Evolutionary conservation across 169 alveolate genomes (phyloP).

Genomic region (Eimeria tenella): DNA sequence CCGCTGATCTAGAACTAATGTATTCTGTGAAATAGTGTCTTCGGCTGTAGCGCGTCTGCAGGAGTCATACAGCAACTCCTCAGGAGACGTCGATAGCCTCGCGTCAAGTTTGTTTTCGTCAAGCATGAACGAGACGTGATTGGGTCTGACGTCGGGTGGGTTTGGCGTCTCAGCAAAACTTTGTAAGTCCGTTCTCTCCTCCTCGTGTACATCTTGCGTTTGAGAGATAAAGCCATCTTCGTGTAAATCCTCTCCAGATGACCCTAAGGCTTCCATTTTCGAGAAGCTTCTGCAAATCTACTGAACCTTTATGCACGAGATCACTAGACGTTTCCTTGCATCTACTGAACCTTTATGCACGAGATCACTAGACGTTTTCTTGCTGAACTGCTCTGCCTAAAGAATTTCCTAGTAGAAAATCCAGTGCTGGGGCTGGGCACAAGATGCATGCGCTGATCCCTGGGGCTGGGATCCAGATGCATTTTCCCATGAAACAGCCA

Average conservation of each 20-base stretch:
- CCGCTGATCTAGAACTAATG: not conserved
- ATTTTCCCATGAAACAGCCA: not conserved
- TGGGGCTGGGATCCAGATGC: conserved; percentile 52
- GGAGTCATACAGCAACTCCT: not conserved
- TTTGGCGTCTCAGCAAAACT: not conserved
- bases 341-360: not conserved
- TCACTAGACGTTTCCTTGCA: not conserved
- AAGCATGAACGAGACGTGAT: conserved; percentile 32
- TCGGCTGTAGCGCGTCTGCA: not conserved
- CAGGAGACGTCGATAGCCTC: not conserved
- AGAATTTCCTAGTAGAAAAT: too few relatives aligned
- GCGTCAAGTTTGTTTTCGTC: not conserved
- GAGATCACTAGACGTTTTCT: not conserved
- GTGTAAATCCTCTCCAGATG: not conserved
- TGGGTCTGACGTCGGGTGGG: not conserved
- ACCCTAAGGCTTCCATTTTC: not conserved
- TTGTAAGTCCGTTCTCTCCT: not conserved
- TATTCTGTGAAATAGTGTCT: not conserved
- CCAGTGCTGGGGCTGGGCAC: conserved; percentile 9
- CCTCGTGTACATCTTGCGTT: not conserved
- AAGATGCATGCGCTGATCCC: not conserved
- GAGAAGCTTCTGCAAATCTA: not conserved
- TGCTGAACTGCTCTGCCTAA: not conserved
- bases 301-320: not conserved
- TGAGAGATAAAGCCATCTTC: not conserved